phyloP scores from a whole-genome alignment of 345 rosid species.

The Citrus inodora region DNA sequence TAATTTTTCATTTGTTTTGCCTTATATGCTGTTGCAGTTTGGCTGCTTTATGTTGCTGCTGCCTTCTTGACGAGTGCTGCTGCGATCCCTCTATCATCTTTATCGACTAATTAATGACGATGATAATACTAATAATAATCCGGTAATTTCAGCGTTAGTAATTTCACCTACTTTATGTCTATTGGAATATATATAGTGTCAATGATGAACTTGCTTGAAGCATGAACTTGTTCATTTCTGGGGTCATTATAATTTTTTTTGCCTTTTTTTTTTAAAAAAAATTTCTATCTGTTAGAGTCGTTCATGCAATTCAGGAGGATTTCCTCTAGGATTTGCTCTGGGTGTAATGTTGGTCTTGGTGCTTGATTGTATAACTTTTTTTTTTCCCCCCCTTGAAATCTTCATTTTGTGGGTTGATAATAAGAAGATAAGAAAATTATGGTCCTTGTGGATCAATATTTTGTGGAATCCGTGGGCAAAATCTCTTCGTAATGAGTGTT shows the following conservation, averaged over 20 bases:
- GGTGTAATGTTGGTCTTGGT: too few species aligned
- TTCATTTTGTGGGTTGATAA: background rate
- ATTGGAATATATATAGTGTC: too few species aligned
- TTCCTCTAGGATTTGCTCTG: too few species aligned
- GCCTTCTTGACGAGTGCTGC: conserved; percentile 71
- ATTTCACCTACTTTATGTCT: background rate
- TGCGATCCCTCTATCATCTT: conserved; percentile 60
- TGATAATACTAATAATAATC: background rate
- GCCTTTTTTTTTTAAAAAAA: too few species aligned
- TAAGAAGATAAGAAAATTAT: background rate
- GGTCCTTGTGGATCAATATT: background rate
- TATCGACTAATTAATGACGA: conserved; percentile 6
- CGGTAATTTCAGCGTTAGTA: background rate
- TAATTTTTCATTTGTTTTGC: background rate
- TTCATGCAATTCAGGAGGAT: too few species aligned
- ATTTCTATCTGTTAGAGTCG: too few species aligned
- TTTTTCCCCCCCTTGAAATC: too few species aligned
- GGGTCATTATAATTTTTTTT: too few species aligned
- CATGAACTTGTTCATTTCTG: too few species aligned
- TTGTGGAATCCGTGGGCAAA: background rate
- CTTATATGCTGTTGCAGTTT: conserved; percentile 31
- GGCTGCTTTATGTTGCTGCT: conserved; percentile 72
- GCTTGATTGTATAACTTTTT: background rate
- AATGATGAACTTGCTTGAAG: too few species aligned
- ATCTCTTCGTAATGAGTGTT: too few species aligned